phyloP scores from a whole-genome alignment of 495 filamentous ascomycete species.

The Tetracladium setigerum region DNA sequence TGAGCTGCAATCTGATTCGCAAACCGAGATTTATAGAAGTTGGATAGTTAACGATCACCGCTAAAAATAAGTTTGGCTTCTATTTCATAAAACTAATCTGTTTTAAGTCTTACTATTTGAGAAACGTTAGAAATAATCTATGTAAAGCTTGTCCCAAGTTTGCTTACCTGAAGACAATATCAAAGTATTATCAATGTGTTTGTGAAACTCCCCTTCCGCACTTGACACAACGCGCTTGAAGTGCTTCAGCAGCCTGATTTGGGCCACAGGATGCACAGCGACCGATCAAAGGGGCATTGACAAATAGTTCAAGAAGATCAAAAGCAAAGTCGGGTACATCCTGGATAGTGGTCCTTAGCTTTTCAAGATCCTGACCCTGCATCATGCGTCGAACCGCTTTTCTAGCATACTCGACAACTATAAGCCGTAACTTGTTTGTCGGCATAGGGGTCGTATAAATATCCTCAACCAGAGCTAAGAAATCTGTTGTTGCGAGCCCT shows the following conservation, averaged over 20 bases:
- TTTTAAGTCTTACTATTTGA: no score
- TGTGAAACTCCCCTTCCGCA: not conserved
- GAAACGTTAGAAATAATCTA: no score
- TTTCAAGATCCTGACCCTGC: not conserved
- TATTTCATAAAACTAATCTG: no score
- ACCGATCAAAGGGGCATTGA: conserved; percentile 2
- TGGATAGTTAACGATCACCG: no score
- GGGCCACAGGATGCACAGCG: conserved; percentile 3
- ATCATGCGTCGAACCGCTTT: not conserved
- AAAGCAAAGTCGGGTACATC: conserved; percentile 8
- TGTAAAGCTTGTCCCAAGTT: no score
- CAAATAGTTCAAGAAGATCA: conserved; percentile 5
- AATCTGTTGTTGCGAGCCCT: not conserved
- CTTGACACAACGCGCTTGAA: conserved; percentile 6
- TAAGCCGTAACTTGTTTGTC: not conserved
- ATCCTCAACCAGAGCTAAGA: not conserved
- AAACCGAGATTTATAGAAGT: no score
- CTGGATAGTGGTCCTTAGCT: not conserved
- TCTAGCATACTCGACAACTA: conserved; percentile 2
- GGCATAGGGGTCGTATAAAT: conserved; percentile 1
- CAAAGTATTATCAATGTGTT: no score
- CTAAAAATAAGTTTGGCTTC: no score
- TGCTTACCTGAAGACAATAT: no score
- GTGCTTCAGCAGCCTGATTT: conserved; percentile 6
- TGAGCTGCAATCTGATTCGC: no score